Evolutionary conservation across 2,329 filamentous ascomycete species (phyloP).

Genomic region (Ophiosphaerella korrae): DNA sequence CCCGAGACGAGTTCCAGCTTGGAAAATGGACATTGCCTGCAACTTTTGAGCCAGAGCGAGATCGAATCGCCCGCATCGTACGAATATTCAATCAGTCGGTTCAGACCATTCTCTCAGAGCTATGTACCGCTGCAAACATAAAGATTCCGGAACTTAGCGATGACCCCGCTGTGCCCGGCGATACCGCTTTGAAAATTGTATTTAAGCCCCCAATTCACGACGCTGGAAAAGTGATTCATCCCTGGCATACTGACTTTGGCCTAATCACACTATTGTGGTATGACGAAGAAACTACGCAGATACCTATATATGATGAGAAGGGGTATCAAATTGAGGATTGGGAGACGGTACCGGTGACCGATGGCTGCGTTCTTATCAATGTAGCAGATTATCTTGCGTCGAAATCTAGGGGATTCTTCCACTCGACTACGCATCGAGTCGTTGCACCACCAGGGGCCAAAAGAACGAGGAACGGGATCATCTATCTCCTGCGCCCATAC

Average conservation of each 20-base stretch:
- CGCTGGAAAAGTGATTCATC: not conserved
- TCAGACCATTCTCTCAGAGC: not conserved
- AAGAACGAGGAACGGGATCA: not conserved
- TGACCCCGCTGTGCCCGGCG: not conserved
- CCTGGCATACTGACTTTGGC: not conserved
- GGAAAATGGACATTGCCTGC: not conserved
- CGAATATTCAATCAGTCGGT: not conserved
- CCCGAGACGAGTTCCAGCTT: not conserved
- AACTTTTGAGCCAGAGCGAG: not conserved
- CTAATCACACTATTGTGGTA: not conserved
- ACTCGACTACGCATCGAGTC: not conserved
- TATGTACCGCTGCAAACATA: not conserved
- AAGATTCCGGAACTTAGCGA: not conserved
- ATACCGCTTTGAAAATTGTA: slow-evolving; percentile 1
- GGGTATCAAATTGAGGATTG: not conserved
- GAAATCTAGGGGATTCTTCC: not conserved
- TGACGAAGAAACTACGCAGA: slow-evolving; percentile 2
- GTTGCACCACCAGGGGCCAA: not conserved
- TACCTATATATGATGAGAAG: not conserved
- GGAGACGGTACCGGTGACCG: not conserved
- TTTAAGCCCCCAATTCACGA: not conserved
- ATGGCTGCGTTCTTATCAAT: slow-evolving; percentile 1
- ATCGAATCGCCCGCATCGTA: not conserved
- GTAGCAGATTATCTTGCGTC: not conserved
- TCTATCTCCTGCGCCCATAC: not conserved